Evolutionary conservation across 257 asterid species (phyloP), one percentile per base, ranked within the genome.

Genomic region (Plantago major): DNA sequence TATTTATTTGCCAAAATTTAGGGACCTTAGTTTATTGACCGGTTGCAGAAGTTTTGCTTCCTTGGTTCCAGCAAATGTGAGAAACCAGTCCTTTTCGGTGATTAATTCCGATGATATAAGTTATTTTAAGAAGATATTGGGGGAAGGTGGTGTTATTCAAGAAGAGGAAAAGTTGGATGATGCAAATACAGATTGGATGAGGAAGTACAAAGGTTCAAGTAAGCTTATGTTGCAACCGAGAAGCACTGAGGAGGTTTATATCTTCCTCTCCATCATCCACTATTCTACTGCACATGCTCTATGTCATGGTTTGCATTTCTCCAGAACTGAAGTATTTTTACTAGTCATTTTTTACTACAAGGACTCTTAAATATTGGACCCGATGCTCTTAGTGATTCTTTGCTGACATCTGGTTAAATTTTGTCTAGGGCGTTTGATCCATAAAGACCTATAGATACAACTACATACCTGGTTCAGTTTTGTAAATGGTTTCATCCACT

Each of bases 101-200:
- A 65, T 92, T 50, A 84, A 71, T 47, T 55, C 72, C 14, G 95
- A 86, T 55, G 97, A 92, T 78, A 79, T 92, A 69, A 79, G 71
- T 73, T 77, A 82, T 77, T 89, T 92, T 72, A 92, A 82, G 78
- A 84, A 74, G 65, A 59, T 80, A 51, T 72, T 89, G 73, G 98
- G 97, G 33, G 93, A 88, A 40, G 86, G 72, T 66, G 95, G 95
- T 63, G 95, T 92, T 57, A 76, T 92, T 71, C 87, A 84, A 80
- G 98, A 89, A 5, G 79, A 79, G 75, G 90, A 76, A 69, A 85
- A 75, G 59, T 73, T 92, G 67, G 87, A 84, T 67, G 90, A 82
- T 69, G 95, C 84, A 30, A 92, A 92, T 76, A 86, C 83, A 1
- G 98, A 92, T 77, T 92, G 98, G 98, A 81, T 89, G 95, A 76